Conservation (phyloP, 345 rosid species). For the Isatis tinctoria region DNA sequence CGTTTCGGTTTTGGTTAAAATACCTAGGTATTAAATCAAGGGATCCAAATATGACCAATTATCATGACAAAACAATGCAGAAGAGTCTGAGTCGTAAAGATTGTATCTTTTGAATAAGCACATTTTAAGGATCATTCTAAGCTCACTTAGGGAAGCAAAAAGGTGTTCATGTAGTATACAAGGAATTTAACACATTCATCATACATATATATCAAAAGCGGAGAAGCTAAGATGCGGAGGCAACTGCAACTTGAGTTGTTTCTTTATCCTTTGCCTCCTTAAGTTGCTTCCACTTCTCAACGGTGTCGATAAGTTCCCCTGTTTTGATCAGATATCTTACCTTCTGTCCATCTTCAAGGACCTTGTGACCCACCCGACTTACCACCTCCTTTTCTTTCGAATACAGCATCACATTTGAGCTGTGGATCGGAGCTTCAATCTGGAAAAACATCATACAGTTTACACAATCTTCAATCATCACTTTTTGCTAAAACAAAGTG, state of each 20-base stretch:
- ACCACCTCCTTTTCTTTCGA: slow-evolving; percentile 72
- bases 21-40: no score
- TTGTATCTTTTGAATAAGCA: background rate
- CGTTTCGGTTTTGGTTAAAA: no score
- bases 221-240: slow-evolving; percentile 20
- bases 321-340: slow-evolving; percentile 83
- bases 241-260: slow-evolving; percentile 50
- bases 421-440: slow-evolving; percentile 94
- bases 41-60: no score
- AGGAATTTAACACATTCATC: slow-evolving; percentile 6
- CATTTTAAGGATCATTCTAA: background rate
- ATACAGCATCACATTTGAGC: slow-evolving; percentile 92
- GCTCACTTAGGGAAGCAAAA: background rate
- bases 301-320: slow-evolving; percentile 72
- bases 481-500: background rate
- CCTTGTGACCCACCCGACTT: slow-evolving; percentile 82
- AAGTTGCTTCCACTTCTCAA: slow-evolving; percentile 69
- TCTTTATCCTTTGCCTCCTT: slow-evolving; percentile 57
- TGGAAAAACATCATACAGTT: slow-evolving; percentile 35
- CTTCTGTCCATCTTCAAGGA: slow-evolving; percentile 60
- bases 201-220: background rate
- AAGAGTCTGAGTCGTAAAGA: no score
- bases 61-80: no score
- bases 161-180: background rate
- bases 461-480: slow-evolving; percentile 1